phyloP scores from a whole-genome alignment of 371 early-diverging fungal species.

The Rhizopus stolonifer region DNA sequence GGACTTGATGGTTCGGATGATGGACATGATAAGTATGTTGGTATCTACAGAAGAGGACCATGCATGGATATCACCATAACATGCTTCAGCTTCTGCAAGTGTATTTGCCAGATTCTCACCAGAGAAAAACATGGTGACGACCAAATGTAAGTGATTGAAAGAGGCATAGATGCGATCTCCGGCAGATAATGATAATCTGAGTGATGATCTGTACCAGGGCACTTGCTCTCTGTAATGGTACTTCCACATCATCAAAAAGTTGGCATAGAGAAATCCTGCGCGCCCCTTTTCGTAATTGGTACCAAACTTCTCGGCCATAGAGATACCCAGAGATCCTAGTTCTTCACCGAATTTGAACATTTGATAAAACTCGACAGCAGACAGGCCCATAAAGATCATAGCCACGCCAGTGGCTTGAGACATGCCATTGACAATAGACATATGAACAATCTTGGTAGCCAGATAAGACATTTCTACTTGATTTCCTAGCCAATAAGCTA shows the following conservation, averaged over 20 bases:
- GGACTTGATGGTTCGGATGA: slow-evolving; percentile 41
- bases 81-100: slow-evolving; percentile 30
- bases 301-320: slow-evolving; percentile 29
- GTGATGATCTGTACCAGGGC: slow-evolving; percentile 12
- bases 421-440: slow-evolving; percentile 33
- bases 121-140: slow-evolving; percentile 17
- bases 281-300: slow-evolving; percentile 38
- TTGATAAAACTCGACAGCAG: slow-evolving; percentile 25
- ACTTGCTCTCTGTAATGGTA: slow-evolving; percentile 29
- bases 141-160: slow-evolving; percentile 35
- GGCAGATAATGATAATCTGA: slow-evolving; percentile 24
- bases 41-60: slow-evolving; percentile 42
- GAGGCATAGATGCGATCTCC: slow-evolving; percentile 49
- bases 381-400: slow-evolving; percentile 30
- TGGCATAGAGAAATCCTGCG: slow-evolving; percentile 31
- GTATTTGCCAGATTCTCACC: slow-evolving; percentile 28
- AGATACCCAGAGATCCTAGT: slow-evolving; percentile 35
- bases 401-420: slow-evolving; percentile 27
- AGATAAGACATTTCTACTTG: slow-evolving; percentile 38
- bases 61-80: slow-evolving; percentile 39
- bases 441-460: slow-evolving; percentile 28
- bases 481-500: slow-evolving; percentile 42
- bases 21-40: slow-evolving; percentile 35
- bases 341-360: slow-evolving; percentile 31
- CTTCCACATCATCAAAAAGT: slow-evolving; percentile 38